Evolutionary conservation across 129 eudicot species (phyloP).

Genomic region (Sambucus nigra): DNA sequence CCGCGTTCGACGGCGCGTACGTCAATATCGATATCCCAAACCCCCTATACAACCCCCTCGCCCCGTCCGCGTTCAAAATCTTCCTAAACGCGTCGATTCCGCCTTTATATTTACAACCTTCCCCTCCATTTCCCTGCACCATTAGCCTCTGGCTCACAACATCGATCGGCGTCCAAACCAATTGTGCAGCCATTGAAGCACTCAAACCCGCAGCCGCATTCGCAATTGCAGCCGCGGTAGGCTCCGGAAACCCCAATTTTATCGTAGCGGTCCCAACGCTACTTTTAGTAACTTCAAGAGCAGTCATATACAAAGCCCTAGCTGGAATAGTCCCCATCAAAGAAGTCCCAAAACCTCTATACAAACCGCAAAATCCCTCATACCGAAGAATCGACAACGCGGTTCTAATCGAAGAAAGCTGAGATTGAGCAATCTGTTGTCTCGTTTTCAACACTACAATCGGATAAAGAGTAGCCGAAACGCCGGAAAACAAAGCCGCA

Average conservation of each 20-base stretch:
- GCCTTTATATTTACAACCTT: conserved; percentile 32
- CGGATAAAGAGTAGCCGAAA: conserved; percentile 69
- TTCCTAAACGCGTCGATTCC: conserved; percentile 79
- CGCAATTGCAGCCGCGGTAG: conserved; percentile 59
- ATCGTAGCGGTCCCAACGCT: conserved; percentile 44
- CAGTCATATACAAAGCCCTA: conserved; percentile 79
- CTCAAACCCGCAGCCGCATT: conserved; percentile 78
- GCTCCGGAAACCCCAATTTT: conserved; percentile 56
- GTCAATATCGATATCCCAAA: conserved; percentile 90
- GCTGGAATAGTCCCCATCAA: conserved; percentile 87
- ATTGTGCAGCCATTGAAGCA: conserved; percentile 79
- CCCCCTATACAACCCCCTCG: conserved; percentile 82
- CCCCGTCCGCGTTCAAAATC: conserved; percentile 56
- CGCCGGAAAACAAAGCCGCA: conserved; percentile 79
- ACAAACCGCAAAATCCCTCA: conserved; percentile 70
- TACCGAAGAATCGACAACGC: conserved; percentile 34
- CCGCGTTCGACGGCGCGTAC: conserved; percentile 81
- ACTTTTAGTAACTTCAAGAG: conserved; percentile 76
- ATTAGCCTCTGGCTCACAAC: conserved; percentile 84
- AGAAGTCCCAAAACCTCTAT: conserved; percentile 89
- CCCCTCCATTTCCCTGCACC: conserved; percentile 55
- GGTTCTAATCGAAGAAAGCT: conserved; percentile 34
- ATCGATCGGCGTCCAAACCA: conserved; percentile 90
- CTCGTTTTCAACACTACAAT: conserved; percentile 76
- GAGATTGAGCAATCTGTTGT: conserved; percentile 55